These are phyloP conservation scores for Plicaturopsis crispa DNA, from an alignment of 768 basidiomycete genomes.

Conservation along the genomic window DNA sequence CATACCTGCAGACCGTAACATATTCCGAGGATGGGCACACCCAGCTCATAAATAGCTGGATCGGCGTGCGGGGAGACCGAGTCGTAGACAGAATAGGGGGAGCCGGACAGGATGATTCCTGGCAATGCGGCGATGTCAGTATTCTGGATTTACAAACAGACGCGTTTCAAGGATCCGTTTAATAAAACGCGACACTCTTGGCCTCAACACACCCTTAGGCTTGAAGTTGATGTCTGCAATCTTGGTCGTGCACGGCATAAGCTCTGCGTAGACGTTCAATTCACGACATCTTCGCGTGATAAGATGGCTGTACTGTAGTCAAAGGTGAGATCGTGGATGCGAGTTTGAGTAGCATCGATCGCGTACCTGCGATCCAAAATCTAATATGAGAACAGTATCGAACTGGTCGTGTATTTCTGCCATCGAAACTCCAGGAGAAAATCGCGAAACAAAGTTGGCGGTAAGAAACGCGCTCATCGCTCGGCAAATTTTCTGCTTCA, in stretches of 20 bases:
- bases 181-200: too few species aligned
- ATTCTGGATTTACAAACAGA: conserved; percentile 13
- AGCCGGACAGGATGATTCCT: conserved; percentile 97
- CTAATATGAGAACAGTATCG: conserved; percentile 92
- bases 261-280: conserved; percentile 93
- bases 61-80: conserved; percentile 89
- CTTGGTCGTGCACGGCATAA: conserved; percentile 93
- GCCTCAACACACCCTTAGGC: conserved; percentile 66
- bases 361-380: conserved; percentile 92
- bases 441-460: too few species aligned
- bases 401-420: conserved; percentile 92
- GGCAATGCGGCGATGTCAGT: too few species aligned
- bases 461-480: too few species aligned
- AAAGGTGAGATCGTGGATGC: background rate
- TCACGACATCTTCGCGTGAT: conserved; percentile 98
- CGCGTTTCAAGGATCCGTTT: background rate
- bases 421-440: conserved; percentile 35
- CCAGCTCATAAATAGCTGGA: conserved; percentile 80
- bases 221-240: conserved; percentile 85
- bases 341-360: conserved; percentile 4
- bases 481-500: too few species aligned
- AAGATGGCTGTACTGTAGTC: conserved; percentile 83
- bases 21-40: conserved; percentile 90
- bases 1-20: conserved; percentile 93
- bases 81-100: conserved; percentile 97